Evolutionary conservation across 129 eudicot genomes (phyloP).

Genomic region (Logfia minima): DNA sequence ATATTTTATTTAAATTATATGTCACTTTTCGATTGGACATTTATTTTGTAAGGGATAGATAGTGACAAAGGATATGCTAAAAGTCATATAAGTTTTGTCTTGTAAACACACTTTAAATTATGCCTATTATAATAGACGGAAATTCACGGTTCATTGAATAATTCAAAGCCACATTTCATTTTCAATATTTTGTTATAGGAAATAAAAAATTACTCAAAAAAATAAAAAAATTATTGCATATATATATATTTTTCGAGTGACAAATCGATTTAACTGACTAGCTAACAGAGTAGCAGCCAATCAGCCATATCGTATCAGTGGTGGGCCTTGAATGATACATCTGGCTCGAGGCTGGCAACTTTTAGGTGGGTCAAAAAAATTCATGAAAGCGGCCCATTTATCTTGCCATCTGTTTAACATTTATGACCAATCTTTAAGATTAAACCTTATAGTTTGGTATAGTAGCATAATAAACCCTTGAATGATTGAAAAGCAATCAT

Average conservation of each 20-base stretch:
- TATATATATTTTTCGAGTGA: not conserved
- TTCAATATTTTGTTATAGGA: no score
- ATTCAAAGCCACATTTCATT: no score
- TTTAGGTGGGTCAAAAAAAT: constrained; percentile 11
- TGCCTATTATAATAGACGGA: no score
- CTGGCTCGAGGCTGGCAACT: constrained; percentile 13
- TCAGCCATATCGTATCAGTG: constrained; percentile 1
- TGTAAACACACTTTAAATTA: no score
- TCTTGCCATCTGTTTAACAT: not conserved
- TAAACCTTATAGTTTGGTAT: constrained; percentile 1
- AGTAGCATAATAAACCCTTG: not conserved
- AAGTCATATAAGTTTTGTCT: no score
- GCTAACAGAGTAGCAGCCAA: not conserved
- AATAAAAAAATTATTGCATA: not conserved
- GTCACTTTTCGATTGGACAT: no score
- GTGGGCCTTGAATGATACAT: constrained; percentile 7
- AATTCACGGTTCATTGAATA: no score
- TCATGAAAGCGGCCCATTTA: constrained; percentile 12
- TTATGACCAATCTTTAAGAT: not conserved
- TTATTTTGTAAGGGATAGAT: no score
- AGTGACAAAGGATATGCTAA: no score
- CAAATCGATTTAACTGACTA: not conserved
- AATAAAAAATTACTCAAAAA: not conserved
- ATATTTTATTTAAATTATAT: no score
- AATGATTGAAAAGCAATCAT: not conserved